Conservation (phyloP, 1,284 basidiomycete genomes). For the Sanghuangporus sanghuang region DNA sequence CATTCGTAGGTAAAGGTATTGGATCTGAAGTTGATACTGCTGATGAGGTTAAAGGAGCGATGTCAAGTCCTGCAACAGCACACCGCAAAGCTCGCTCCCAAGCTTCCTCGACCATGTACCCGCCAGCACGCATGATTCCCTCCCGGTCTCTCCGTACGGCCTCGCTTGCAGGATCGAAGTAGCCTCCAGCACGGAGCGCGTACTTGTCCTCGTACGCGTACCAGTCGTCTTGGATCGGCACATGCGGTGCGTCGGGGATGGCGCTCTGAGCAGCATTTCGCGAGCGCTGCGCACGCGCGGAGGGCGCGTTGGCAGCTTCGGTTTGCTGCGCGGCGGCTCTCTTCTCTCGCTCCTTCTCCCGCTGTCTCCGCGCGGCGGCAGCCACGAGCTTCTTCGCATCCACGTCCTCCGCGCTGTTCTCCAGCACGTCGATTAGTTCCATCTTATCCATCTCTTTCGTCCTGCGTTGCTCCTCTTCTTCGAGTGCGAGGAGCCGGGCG, state of each 20-base stretch:
- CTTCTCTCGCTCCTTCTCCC: constrained; percentile 10
- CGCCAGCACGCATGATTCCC: constrained; percentile 80
- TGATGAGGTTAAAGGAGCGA: constrained; percentile 33
- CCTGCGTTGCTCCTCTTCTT: background rate
- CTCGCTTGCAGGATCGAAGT: constrained; percentile 69
- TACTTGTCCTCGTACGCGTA: constrained; percentile 72
- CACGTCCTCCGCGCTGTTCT: constrained; percentile 38
- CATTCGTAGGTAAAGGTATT: background rate
- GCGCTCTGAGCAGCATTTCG: constrained; percentile 43
- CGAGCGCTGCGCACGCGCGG: constrained; percentile 32
- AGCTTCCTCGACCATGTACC: constrained; percentile 76
- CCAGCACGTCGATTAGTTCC: constrained; percentile 34
- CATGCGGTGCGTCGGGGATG: constrained; percentile 70
- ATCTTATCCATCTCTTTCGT: constrained; percentile 24
- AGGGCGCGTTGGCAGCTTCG: constrained; percentile 31
- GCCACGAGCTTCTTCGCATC: constrained; percentile 63
- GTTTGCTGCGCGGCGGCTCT: constrained; percentile 42
- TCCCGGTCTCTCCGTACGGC: constrained; percentile 72
- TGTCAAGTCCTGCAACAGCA: constrained; percentile 72
- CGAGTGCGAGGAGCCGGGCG: background rate
- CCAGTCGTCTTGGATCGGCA: constrained; percentile 69
- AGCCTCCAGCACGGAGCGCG: constrained; percentile 41
- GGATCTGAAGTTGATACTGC: background rate
- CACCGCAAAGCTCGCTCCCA: constrained; percentile 81
- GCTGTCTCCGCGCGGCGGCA: constrained; percentile 48